phyloP scores from a whole-genome alignment of 345 rosid genomes.

The Pugionium cornutum region DNA sequence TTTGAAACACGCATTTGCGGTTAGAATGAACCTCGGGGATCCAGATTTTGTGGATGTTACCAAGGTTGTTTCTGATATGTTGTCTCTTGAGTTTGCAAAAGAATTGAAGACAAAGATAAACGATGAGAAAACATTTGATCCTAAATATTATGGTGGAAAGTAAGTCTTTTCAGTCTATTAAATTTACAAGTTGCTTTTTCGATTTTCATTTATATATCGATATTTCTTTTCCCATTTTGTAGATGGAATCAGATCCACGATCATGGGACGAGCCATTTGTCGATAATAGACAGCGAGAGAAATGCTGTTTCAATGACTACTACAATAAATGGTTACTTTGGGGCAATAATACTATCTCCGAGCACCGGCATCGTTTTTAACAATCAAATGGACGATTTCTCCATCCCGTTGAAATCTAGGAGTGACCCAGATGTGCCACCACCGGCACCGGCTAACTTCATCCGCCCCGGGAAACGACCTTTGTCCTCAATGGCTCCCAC shows the following conservation, averaged over 20 bases:
- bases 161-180: neutral
- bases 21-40: conserved; percentile 64
- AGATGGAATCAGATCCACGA: conserved; percentile 1
- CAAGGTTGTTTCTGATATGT: conserved; percentile 48
- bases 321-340: conserved; percentile 52
- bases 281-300: neutral
- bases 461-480: conserved; percentile 47
- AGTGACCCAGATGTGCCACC: conserved; percentile 21
- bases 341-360: conserved; percentile 45
- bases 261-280: conserved; percentile 3
- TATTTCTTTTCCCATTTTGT: neutral
- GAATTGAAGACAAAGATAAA: conserved; percentile 1
- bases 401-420: conserved; percentile 15
- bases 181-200: neutral
- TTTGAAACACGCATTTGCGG: conserved; percentile 54
- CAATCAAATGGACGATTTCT: conserved; percentile 52
- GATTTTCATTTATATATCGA: neutral
- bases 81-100: conserved; percentile 39
- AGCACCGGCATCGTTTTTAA: conserved; percentile 54
- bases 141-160: conserved; percentile 11
- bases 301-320: conserved; percentile 48
- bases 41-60: conserved; percentile 46
- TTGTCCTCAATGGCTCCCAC: conserved; percentile 58
- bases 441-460: conserved; percentile 50
- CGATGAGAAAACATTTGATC: conserved; percentile 1